phyloP scores from a whole-genome alignment of 768 basidiomycete genomes.

The Lepiota venenata region DNA sequence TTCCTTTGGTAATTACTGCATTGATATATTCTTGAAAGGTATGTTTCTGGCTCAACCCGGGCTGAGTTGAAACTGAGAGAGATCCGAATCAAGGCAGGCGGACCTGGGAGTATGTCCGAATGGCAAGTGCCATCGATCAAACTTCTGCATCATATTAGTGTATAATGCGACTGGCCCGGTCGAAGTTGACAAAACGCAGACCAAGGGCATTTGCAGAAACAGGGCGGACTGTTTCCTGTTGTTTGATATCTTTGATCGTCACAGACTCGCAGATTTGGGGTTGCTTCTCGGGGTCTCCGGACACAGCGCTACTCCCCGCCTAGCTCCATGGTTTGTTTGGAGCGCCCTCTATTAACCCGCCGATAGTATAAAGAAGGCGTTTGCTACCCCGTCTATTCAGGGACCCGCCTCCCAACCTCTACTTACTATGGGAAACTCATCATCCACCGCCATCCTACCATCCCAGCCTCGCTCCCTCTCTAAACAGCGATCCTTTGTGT shows the following conservation, averaged over 20 bases:
- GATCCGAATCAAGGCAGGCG: not conserved
- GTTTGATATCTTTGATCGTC: slow-evolving; percentile 18
- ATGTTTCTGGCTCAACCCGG: not conserved
- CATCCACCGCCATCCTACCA: slow-evolving; percentile 6
- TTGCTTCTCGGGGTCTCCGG: not conserved
- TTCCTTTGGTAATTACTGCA: no score
- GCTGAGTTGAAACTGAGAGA: not conserved
- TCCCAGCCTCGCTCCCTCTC: not conserved
- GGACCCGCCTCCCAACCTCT: not conserved
- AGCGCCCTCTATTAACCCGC: not conserved
- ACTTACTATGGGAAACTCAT: slow-evolving; percentile 13
- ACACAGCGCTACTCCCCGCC: not conserved
- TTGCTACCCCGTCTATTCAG: not conserved
- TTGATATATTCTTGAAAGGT: not conserved
- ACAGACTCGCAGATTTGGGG: slow-evolving; percentile 16
- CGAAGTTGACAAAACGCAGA: not conserved
- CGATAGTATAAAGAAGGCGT: slow-evolving; percentile 7
- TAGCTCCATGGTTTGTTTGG: not conserved
- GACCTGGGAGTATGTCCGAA: not conserved
- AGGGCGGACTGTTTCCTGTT: slow-evolving; percentile 18
- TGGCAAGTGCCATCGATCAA: not conserved
- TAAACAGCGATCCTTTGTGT: slow-evolving; percentile 3
- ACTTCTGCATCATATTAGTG: not conserved
- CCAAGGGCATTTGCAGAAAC: not conserved
- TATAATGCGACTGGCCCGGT: not conserved